Base-by-base conservation (phyloP, 2,329 filamentous ascomycete genomes). In the Aureobasidium leucospermi region DNA sequence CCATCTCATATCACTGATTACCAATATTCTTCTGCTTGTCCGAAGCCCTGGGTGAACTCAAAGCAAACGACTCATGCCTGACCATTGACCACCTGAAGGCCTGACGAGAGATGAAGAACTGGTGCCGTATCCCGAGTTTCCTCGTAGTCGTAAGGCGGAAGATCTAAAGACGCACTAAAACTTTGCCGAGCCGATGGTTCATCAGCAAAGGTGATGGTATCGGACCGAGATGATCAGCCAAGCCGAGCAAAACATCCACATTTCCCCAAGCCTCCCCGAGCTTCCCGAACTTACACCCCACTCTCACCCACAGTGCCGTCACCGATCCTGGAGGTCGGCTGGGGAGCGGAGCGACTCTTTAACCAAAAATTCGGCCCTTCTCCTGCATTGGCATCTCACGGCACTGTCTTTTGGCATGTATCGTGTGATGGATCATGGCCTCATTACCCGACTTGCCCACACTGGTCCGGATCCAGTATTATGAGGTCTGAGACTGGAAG, bases 311-410 rank as follows among this genome's bases (percentile, higher is more conserved):
- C 34, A 32, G 15, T 38, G 38, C 28, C 34, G 48, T 52, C 48
- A 52, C 23, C 13, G 23, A 53, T 53, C 49, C n/a, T 32, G 51
- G 39, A 41, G 48, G 15, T 29, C 6, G 23, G n/a, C 23, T 41
- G 36, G 29, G 34, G 39, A 41, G 8, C 36, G 49, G n/a, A 43
- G 32, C 28, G 29, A 13, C n/a, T 55, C 38, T 43, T 8, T 16
- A n/a, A 43, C 23, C 51, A 55, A 19, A 55, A 8, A 23, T 23
- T 55, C 51, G 51, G 51, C 51, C 51, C 51, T 55, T 55, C 51
- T 55, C 51, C 32, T 34, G 51, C 51, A 55, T 52, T 55, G 51
- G 51, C 51, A 43, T 43, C n/a, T 52, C 23, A 29, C 51, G 51
- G 38, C 51, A 55, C 19, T 23, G 28, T 15, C 23, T 39, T 34